Conservation (phyloP, 108 stramenopile species). For the Chaetoceros tenuissimus region DNA sequence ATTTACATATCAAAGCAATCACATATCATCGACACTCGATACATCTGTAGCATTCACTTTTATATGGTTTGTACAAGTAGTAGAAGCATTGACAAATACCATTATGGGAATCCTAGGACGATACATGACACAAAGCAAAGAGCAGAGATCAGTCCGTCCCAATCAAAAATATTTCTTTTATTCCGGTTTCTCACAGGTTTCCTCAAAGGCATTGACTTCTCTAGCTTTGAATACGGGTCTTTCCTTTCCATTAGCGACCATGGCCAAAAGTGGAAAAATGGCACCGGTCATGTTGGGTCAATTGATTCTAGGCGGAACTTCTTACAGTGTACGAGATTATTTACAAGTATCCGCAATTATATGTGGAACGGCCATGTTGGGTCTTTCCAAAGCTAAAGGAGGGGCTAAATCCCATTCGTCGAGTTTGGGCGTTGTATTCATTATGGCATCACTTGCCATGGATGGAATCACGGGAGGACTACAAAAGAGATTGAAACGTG, state of each 20-base stretch:
- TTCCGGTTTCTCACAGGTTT: conserved; percentile 54
- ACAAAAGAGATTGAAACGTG: conserved; percentile 55
- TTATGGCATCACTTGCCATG: conserved; percentile 44
- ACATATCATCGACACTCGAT: conserved; percentile 14
- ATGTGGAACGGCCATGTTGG: conserved; percentile 53
- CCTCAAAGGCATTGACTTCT: conserved; percentile 57
- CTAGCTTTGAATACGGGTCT: conserved; percentile 56
- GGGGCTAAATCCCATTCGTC: conserved; percentile 15
- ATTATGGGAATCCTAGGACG: conserved; percentile 37
- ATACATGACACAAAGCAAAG: conserved; percentile 15
- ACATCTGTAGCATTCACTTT: conserved; percentile 53
- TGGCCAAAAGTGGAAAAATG: conserved; percentile 90
- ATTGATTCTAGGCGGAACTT: conserved; percentile 47
- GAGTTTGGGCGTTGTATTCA: conserved; percentile 43
- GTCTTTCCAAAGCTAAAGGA: conserved; percentile 1
- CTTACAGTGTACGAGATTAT: conserved; percentile 47
- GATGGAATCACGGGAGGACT: conserved; percentile 69
- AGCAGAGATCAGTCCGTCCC: conserved; percentile 32
- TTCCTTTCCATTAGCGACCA: conserved; percentile 79
- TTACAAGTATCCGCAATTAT: conserved; percentile 57
- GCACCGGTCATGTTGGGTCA: conserved; percentile 82
- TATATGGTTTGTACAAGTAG: conserved; percentile 62
- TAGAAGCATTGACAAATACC: conserved; percentile 63
- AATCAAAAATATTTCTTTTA: conserved; percentile 33
- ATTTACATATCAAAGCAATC: conserved; percentile 42